A percentile compares a stretch with the other conserved stretches of the same genome.
Conservation (phyloP, 495 filamentous ascomycete species). For the Daldinia concentrica region DNA sequence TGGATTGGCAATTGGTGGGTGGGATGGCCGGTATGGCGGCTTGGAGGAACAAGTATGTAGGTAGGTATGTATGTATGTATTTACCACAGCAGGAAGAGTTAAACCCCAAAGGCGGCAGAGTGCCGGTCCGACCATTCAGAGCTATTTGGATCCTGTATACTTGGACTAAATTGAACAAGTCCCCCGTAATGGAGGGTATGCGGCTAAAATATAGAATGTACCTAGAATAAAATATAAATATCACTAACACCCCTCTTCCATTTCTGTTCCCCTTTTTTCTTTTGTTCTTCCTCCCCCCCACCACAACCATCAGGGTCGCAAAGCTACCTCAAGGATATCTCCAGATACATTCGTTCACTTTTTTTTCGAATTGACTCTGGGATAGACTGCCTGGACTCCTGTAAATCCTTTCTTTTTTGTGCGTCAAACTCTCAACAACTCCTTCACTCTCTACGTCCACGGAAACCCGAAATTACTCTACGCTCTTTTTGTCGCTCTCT, state of each 20-base stretch:
- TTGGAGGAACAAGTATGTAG: background rate
- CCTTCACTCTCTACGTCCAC: constrained; percentile 43
- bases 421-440: constrained; percentile 51
- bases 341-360: constrained; percentile 49
- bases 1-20: constrained; percentile 6
- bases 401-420: constrained; percentile 63
- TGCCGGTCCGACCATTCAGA: background rate
- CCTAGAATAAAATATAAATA: constrained; percentile 57
- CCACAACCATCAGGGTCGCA: constrained; percentile 64
- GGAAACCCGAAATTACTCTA: constrained; percentile 29
- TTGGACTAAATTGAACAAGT: background rate
- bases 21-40: constrained; percentile 15
- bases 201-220: constrained; percentile 7
- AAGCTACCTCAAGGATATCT: constrained; percentile 58
- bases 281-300: constrained; percentile 48
- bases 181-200: constrained; percentile 4
- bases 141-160: no score
- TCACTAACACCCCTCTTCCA: constrained; percentile 48
- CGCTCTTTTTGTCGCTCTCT: constrained; percentile 61
- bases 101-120: background rate
- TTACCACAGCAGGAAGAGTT: background rate
- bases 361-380: constrained; percentile 47
- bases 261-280: constrained; percentile 41
- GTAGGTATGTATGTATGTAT: no score
- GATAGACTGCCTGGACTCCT: constrained; percentile 60